phyloP scores from a whole-genome alignment of 148 eudicot genomes.

The Arbutus unedo region DNA sequence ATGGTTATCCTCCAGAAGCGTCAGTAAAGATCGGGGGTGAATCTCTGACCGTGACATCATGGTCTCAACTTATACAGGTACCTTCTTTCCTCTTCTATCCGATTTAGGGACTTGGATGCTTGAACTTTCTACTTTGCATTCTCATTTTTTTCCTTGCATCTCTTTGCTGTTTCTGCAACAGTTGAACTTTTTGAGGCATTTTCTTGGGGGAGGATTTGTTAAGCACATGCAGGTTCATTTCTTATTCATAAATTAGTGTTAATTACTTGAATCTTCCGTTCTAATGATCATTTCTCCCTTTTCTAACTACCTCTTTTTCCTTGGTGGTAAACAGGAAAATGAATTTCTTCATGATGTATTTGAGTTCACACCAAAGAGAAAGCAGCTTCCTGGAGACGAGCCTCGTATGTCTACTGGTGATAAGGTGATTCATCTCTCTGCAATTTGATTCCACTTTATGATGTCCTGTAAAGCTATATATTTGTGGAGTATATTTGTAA shows the following conservation, averaged over 20 bases:
- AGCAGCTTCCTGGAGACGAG: constrained; percentile 33
- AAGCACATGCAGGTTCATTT: constrained; percentile 83
- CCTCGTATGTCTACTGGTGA: constrained; percentile 41
- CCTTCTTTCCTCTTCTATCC: neutral
- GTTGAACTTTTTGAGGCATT: constrained; percentile 81
- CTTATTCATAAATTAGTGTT: neutral
- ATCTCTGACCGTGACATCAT: constrained; percentile 47
- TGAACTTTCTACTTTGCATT: neutral
- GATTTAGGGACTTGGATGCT: neutral
- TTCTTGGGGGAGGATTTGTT: constrained; percentile 79
- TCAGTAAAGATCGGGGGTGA: constrained; percentile 75
- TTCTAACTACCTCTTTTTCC: neutral
- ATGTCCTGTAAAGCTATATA: neutral
- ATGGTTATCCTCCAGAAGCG: constrained; percentile 65
- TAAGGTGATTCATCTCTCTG: constrained; percentile 46
- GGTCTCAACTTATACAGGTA: constrained; percentile 84
- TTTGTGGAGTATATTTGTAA: neutral
- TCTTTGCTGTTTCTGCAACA: constrained; percentile 20
- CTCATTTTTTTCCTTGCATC: neutral
- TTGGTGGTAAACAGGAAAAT: constrained; percentile 53
- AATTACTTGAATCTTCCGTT: neutral
- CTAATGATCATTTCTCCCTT: neutral
- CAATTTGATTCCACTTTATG: neutral
- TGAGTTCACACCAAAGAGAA: constrained; percentile 71
- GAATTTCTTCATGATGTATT: constrained; percentile 83